A percentile compares a stretch with the other conserved stretches of the same genome.
Evolutionary conservation across 2,329 filamentous ascomycete genomes (phyloP).

Genomic region (Pyricularia grisea): DNA sequence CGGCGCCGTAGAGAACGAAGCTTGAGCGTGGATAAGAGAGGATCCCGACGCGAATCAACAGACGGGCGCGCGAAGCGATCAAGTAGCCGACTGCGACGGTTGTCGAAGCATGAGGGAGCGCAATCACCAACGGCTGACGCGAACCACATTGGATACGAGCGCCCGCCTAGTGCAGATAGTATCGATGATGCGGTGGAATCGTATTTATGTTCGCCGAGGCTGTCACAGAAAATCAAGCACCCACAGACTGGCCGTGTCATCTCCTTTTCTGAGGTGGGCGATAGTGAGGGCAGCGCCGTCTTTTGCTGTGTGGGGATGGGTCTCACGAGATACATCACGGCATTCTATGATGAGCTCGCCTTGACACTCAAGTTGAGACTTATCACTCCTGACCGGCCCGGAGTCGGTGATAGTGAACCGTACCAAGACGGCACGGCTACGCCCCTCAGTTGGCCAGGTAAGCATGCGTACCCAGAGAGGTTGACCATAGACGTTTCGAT

Average conservation of each 20-base stretch:
- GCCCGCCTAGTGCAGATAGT: constrained; percentile 72
- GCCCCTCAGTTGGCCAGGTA: constrained; percentile 89
- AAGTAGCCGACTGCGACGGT: constrained; percentile 48
- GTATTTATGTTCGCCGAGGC: constrained; percentile 71
- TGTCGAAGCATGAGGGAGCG: constrained; percentile 28
- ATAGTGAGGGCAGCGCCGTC: constrained; percentile 82
- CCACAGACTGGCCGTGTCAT: constrained; percentile 81
- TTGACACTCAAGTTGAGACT: constrained; percentile 78
- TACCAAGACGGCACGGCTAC: constrained; percentile 76
- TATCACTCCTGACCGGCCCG: constrained; percentile 89
- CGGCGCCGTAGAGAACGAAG: constrained; percentile 41
- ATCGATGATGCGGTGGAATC: constrained; percentile 80
- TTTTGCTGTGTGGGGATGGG: constrained; percentile 99
- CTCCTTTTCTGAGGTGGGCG: constrained; percentile 93
- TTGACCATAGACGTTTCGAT: not conserved
- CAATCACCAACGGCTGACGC: constrained; percentile 16
- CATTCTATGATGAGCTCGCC: constrained; percentile 94
- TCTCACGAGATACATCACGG: constrained; percentile 86
- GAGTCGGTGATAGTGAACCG: constrained; percentile 83
- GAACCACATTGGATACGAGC: constrained; percentile 48
- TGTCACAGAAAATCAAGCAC: constrained; percentile 83
- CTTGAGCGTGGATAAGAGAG: constrained; percentile 33
- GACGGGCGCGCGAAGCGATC: constrained; percentile 41
- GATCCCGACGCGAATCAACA: constrained; percentile 37
- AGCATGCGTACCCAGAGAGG: constrained; percentile 17